Evolutionary conservation across 2,329 filamentous ascomycete genomes (phyloP).

Genomic region (Colletotrichum shisoi): DNA sequence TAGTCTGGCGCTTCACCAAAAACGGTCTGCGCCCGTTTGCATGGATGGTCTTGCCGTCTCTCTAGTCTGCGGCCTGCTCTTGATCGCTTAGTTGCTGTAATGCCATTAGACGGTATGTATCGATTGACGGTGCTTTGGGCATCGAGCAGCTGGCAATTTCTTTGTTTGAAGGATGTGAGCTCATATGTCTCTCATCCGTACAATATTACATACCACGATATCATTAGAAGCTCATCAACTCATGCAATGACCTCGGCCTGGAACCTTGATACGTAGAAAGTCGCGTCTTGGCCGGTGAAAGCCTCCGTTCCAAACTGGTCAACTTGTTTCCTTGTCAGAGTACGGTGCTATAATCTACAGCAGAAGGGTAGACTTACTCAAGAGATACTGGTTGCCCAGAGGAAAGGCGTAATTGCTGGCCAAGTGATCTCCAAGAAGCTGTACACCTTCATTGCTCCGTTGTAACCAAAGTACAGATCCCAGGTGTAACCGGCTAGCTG

Average conservation of each 20-base stretch:
- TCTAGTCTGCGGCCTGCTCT: no score
- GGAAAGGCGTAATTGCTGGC: constrained; percentile 52
- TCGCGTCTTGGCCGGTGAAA: constrained; percentile 38
- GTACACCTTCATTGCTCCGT: constrained; percentile 63
- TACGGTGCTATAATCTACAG: neutral
- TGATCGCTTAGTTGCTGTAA: no score
- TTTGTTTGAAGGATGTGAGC: no score
- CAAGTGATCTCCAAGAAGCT: constrained; percentile 58
- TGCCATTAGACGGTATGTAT: no score
- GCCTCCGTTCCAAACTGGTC: constrained; percentile 41
- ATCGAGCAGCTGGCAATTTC: no score
- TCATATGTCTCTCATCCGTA: no score
- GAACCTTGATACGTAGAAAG: constrained; percentile 35
- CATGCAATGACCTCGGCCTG: constrained; percentile 28
- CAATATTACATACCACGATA: neutral
- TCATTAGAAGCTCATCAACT: neutral
- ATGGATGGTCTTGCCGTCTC: no score
- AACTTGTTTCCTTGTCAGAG: constrained; percentile 14
- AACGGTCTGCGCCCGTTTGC: no score
- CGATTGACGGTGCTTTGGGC: no score
- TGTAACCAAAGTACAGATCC: constrained; percentile 63
- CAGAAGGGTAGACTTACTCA: constrained; percentile 33
- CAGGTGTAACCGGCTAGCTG: constrained; percentile 59
- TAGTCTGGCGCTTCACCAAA: neutral
- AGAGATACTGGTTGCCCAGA: constrained; percentile 40